These are phyloP conservation scores for Ricinus communis DNA, from an alignment of 345 rosid genomes.

Conservation along the genomic window DNA sequence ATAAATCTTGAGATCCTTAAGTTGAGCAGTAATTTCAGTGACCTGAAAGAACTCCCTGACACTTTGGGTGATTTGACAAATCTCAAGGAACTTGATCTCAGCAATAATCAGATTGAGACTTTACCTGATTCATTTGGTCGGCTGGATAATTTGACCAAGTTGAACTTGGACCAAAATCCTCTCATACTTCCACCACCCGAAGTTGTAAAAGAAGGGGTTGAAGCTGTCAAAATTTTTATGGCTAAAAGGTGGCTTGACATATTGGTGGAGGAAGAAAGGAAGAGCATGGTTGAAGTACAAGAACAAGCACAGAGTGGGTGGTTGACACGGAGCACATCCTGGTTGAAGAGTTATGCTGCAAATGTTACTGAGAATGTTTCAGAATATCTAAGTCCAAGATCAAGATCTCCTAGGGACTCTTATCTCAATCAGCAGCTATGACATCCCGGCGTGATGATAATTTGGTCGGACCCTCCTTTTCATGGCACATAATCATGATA, in stretches of 20 bases:
- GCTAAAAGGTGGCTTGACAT: constrained; percentile 69
- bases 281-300: constrained; percentile 45
- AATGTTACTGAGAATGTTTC: constrained; percentile 49
- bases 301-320: constrained; percentile 60
- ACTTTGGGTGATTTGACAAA: constrained; percentile 70
- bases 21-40: constrained; percentile 74
- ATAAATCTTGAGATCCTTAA: constrained; percentile 71
- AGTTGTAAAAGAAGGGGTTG: constrained; percentile 64
- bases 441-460: constrained; percentile 10
- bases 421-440: constrained; percentile 77
- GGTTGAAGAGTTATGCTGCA: constrained; percentile 55
- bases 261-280: constrained; percentile 68
- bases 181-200: constrained; percentile 64
- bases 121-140: constrained; percentile 83
- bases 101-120: constrained; percentile 86
- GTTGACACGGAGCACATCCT: constrained; percentile 80
- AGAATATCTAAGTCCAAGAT: constrained; percentile 42
- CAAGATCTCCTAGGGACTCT: constrained; percentile 52
- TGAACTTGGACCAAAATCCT: constrained; percentile 73
- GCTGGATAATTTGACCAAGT: constrained; percentile 64
- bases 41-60: constrained; percentile 71
- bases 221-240: constrained; percentile 71
- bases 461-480: background rate
- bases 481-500: background rate
- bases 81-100: constrained; percentile 82